Base-by-base conservation (phyloP, 176 grass and related monocot genomes). In the Puccinellia tenuiflora region DNA sequence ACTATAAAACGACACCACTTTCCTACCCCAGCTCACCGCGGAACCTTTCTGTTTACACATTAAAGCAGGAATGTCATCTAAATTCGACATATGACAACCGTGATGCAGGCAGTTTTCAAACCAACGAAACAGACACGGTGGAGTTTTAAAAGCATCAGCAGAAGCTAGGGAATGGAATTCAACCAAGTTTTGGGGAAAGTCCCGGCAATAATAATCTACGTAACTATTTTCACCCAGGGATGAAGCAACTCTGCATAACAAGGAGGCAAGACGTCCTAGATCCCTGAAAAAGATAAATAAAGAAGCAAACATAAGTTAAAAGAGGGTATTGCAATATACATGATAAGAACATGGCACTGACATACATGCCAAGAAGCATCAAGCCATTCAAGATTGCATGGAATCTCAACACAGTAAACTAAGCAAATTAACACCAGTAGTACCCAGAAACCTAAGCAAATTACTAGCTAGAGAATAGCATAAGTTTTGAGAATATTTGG, bases 1-100 rank as follows among this genome's bases (percentile, higher is more conserved):
- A 88, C 90, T 95, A 89, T 92, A 95, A 86, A 95, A 98, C 42
- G 90, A 93, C 4, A 95, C 82, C 60, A 98, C 88, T 79, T 98
- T 98, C 65, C 95, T 87, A 38, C 88, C 92, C 95, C 88, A 93
- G 82, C 90, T 94, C 66, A 95, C 79, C 61, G 86, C 82, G 84
- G 65, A 88, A 67, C 83, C 88, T 71, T 95, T 98, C 46, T 77
- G 81, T 81, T 85, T 95, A 79, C 86, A 35, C 80, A 98, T 79
- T 83, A 95, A 78, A 84, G 81, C 52, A 33, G 95, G 90, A 88
- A 98, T 92, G 54, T 98, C 88, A 65, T 85, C 82, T 62, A 85
- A 82, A 68, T 88, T 88, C 10, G 86, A 75, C 18, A 70, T 51
- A 71, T 86, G 39, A 42, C 76, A 89, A 76, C 92, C 90, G 7